phyloP scores from a whole-genome alignment of 2,329 filamentous ascomycete species.

The Microsporum ferrugineum region DNA sequence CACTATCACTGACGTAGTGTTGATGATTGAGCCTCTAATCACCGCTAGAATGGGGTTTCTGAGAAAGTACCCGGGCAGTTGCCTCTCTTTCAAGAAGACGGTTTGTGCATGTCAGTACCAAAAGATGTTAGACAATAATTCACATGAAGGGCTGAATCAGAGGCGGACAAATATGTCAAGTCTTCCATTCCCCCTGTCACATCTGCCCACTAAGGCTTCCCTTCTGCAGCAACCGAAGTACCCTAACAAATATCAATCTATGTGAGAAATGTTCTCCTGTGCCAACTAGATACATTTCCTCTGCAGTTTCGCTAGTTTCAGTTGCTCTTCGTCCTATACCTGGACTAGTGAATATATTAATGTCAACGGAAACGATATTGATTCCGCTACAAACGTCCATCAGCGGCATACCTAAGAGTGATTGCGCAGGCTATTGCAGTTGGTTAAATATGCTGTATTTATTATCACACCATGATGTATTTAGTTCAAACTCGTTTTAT shows the following conservation, averaged over 20 bases:
- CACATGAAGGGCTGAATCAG: not conserved
- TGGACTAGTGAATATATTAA: not conserved
- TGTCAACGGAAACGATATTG: constrained; percentile 8
- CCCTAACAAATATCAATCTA: constrained; percentile 31
- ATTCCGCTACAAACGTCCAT: constrained; percentile 16
- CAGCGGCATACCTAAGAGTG: constrained; percentile 14
- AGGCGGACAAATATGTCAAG: constrained; percentile 33
- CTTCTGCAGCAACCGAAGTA: constrained; percentile 26
- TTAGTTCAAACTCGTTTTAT: not conserved
- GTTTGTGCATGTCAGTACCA: not conserved
- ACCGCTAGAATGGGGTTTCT: constrained; percentile 24
- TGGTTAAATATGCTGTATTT: not conserved
- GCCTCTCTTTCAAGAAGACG: constrained; percentile 21
- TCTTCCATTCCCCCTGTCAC: constrained; percentile 30
- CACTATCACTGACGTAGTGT: constrained; percentile 25
- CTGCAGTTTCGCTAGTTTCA: constrained; percentile 13
- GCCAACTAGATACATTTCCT: constrained; percentile 9
- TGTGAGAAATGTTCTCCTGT: not conserved
- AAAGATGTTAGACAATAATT: not conserved
- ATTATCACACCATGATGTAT: not conserved
- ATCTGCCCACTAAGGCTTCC: constrained; percentile 29
- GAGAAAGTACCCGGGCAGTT: constrained; percentile 30
- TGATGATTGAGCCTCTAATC: constrained; percentile 29
- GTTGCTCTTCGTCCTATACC: constrained; percentile 1
- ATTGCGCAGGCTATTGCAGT: constrained; percentile 14